Percentiles rank a stretch among this genome's conserved stretches.
These are phyloP conservation scores for Triticum turgidum DNA, from an alignment of 176 grass and related monocot species.

Conservation along the genomic window DNA sequence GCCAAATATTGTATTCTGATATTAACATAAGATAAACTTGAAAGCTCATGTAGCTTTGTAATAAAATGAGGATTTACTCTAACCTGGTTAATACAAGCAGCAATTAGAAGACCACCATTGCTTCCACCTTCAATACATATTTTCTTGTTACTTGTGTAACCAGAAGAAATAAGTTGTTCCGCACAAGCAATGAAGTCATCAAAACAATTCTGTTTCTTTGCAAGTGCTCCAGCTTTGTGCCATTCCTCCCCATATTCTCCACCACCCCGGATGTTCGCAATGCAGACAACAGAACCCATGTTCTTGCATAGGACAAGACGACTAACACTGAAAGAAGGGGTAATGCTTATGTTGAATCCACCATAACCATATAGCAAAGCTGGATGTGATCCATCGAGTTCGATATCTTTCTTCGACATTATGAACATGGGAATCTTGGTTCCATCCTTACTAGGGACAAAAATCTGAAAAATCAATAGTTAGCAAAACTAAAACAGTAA, in stretches of 20 bases:
- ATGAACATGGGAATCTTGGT: conserved; percentile 94
- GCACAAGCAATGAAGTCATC: conserved; percentile 85
- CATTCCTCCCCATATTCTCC: conserved; percentile 99
- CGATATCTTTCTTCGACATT: conserved; percentile 71
- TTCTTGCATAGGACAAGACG: conserved; percentile 79
- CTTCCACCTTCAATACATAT: conserved; percentile 96
- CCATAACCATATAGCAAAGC: conserved; percentile 93
- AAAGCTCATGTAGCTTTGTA: not conserved
- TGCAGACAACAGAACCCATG: conserved; percentile 63
- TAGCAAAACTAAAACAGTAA: conserved; percentile 14
- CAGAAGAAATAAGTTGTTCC: conserved; percentile 67
- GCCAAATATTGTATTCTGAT: not conserved
- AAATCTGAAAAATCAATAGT: conserved; percentile 54
- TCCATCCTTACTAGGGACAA: conserved; percentile 74
- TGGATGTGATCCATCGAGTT: conserved; percentile 79
- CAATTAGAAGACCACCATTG: conserved; percentile 95
- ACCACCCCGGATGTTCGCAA: conserved; percentile 91
- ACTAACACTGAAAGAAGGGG: conserved; percentile 68
- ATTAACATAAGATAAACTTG: conserved; percentile 16
- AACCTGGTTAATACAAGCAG: conserved; percentile 93
- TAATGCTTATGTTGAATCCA: conserved; percentile 85
- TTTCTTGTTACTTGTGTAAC: conserved; percentile 62
- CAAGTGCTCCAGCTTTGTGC: conserved; percentile 94
- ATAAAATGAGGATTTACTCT: conserved; percentile 12
- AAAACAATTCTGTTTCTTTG: conserved; percentile 93